Base-by-base conservation (phyloP, 2,329 filamentous ascomycete genomes). In the Colletotrichum spaethianum region DNA sequence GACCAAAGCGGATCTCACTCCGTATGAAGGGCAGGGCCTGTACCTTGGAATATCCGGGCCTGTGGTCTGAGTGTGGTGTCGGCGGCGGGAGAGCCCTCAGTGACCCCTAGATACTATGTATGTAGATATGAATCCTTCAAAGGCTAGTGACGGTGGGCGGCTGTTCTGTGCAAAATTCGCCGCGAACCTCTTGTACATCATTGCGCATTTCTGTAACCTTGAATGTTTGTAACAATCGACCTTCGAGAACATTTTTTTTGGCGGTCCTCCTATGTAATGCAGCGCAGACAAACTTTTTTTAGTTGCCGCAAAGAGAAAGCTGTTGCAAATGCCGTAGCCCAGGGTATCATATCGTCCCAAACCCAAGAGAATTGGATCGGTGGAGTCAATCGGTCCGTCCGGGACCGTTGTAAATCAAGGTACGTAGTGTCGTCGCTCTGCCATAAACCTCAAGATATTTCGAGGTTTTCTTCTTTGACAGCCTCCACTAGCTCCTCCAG, bases 401-500 rank as follows among this genome's bases (percentile, higher is more conserved):
- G 56, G 67, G 44, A 48, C 62, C 62, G 53, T 46, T 42, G 28
- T 59, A 44, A 38, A 20, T 18, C 33, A 40, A 46, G 42, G 52
- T 50, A 55, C 50, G 56, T 50, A 38, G 28, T 31, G 18, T 76
- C 71, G 78, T 67, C 40, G 50, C 52, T 53, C 48, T 18, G 42
- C 55, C 63, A 48, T 57, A 55, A 7, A 40, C 26, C 74, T 70
- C 56, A 71, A 48, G 77, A 78, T 75, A 83, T 80, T 76, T 86
- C 85, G 11, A 82, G 81, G 64, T 84, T 83, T 57, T 82, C 80
- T 42, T 85, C 83, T 76, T 84, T 84, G 61, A 88, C 86, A 40
- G 89, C 90, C 71, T 86, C 85, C 42, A 92, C 86, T 73, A 92
- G 78, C 72, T 88, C 89, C 60, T 91, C 87, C 82, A 92, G 84